These are phyloP conservation scores for Austroboletus festivus DNA, from an alignment of 768 basidiomycete species.

Conservation along the genomic window DNA sequence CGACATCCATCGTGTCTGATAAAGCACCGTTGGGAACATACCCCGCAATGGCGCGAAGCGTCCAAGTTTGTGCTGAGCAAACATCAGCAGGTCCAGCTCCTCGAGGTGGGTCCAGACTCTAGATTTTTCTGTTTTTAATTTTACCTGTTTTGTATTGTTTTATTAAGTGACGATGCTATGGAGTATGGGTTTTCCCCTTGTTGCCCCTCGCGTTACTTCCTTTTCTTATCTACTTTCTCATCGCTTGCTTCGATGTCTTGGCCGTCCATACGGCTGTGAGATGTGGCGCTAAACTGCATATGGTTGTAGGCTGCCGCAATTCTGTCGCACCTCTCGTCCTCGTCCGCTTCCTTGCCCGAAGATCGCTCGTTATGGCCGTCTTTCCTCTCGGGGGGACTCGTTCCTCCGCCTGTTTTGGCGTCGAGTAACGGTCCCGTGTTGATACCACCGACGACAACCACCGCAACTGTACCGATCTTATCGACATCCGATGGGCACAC, in stretches of 20 bases:
- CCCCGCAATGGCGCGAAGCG: constrained; percentile 93
- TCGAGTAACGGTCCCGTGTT: too few species aligned
- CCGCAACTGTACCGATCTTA: constrained; percentile 5
- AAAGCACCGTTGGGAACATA: constrained; percentile 98
- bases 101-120: constrained; percentile 70
- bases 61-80: constrained; percentile 89
- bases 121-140: too few species aligned
- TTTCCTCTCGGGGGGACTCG: constrained; percentile 67
- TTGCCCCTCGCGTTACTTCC: background rate
- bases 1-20: constrained; percentile 93
- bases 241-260: background rate
- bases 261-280: background rate
- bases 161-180: too few species aligned
- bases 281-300: constrained; percentile 2
- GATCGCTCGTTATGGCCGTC: constrained; percentile 93
- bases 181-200: background rate
- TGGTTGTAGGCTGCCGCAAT: constrained; percentile 81
- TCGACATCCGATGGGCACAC: background rate
- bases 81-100: constrained; percentile 95
- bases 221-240: background rate
- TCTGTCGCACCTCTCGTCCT: constrained; percentile 78
- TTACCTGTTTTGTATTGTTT: too few species aligned
- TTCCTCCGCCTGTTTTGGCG: constrained; percentile 62
- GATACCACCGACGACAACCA: background rate
- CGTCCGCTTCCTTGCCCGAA: constrained; percentile 75